Conservation (phyloP, 2,329 filamentous ascomycete species). For the Nemania serpens region DNA sequence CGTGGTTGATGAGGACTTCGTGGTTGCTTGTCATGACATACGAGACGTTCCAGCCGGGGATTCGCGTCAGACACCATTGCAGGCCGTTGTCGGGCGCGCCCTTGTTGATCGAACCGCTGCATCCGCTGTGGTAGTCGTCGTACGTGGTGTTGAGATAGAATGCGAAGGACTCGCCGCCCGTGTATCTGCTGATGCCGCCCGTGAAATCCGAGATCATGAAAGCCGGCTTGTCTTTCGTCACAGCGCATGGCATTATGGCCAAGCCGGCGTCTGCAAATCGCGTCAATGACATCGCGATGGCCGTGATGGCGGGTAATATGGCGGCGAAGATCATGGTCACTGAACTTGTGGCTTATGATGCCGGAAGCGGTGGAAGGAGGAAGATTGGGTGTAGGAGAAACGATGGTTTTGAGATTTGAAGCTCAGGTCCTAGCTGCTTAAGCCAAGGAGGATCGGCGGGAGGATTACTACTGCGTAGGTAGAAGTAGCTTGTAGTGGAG, state of each 20-base stretch:
- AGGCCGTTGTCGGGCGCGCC: constrained; percentile 25
- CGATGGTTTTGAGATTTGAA: not conserved
- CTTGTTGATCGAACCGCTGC: constrained; percentile 21
- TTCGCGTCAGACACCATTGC: constrained; percentile 25
- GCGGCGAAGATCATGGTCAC: constrained; percentile 22
- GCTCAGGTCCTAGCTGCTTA: too few relatives aligned
- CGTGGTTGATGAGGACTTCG: constrained; percentile 22
- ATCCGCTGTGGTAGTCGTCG: constrained; percentile 28
- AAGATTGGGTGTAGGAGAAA: not conserved
- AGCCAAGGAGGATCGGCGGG: not conserved
- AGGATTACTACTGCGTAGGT: too few relatives aligned
- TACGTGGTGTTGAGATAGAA: constrained; percentile 30
- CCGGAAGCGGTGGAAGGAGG: not conserved
- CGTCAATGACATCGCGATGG: constrained; percentile 27
- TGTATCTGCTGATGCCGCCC: constrained; percentile 26
- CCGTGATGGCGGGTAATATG: constrained; percentile 24
- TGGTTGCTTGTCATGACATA: constrained; percentile 25
- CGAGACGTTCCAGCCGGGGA: constrained; percentile 29
- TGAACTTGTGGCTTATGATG: not conserved
- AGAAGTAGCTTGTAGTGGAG: constrained; percentile 4
- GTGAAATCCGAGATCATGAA: constrained; percentile 27
- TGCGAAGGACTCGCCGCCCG: constrained; percentile 27
- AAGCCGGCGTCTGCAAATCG: constrained; percentile 19
- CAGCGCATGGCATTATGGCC: constrained; percentile 21
- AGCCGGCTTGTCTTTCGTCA: not conserved